Base-by-base conservation (phyloP, 1,284 basidiomycete genomes). In the Cutaneotrichosporon dermatis region DNA sequence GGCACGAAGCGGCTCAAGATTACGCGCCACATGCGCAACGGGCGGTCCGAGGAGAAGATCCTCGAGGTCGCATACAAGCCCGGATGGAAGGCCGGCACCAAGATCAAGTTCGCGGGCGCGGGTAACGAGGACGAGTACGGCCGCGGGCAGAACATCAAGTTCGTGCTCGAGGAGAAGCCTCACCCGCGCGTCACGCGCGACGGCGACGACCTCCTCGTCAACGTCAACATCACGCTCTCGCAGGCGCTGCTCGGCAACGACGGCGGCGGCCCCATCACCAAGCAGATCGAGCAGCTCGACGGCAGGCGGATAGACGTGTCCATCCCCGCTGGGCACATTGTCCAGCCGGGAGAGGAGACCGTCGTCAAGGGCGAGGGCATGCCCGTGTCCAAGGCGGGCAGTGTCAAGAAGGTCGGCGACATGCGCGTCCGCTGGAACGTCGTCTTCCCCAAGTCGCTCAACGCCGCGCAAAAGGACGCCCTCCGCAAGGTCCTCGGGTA, bases 1-100 rank as follows among this genome's bases (percentile, higher is more conserved):
- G 82, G 87, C 2, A 88, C 87, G 35, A 99, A 98, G 78, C 89
- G 87, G 67, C 84, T 99, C 61, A 95, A 93, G 77, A 85, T 99
- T 60, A 87, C 87, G 4, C 85, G 93, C 55, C 84, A 85, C 67
- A 78, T 88, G 57, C 77, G 86, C 34, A 82, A 83, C 58, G 92
- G 94, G 1, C 78, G 80, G 11, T 87, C 85, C 11, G 92, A 96
- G 76, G 91, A 95, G 66, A 96, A 94, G 78, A 86, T 94, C 7
- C 84, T 96, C 60, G 91, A 93, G 72, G 88, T 95, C 66, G 83
- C 85, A n/a, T 85, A 95, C 57, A 86, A 87, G 67, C 89, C 93
- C 10, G 81, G 81, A 33, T 82, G 80, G 80, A 82, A 82, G 67
- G 78, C 76, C 55, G 93, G 93, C 2, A 97, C 93, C 16, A 96